A percentile compares a stretch with the other conserved stretches of the same genome.
Evolutionary conservation across 2,329 filamentous ascomycete genomes (phyloP).

Genomic region (Talaromyces albobiverticillius): DNA sequence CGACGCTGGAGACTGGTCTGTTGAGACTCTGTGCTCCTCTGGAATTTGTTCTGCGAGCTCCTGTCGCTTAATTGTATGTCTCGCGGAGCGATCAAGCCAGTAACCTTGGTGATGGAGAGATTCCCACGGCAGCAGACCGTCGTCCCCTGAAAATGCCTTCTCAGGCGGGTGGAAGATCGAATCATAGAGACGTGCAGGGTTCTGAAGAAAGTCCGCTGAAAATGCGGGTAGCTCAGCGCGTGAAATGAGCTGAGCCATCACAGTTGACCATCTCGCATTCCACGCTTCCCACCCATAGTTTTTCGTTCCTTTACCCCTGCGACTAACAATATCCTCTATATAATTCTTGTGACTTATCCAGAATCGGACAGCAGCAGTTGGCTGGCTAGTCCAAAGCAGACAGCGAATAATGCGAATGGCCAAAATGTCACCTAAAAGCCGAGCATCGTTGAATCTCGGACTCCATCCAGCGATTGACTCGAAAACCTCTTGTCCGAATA

Average conservation of each 20-base stretch:
- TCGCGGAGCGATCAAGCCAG: slow-evolving; percentile 56
- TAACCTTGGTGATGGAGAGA: slow-evolving; percentile 62
- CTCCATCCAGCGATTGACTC: slow-evolving; percentile 89
- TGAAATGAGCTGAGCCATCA: slow-evolving; percentile 60
- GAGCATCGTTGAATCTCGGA: slow-evolving; percentile 86
- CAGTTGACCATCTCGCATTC: slow-evolving; percentile 70
- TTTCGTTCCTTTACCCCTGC: slow-evolving; percentile 76
- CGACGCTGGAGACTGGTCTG: slow-evolving; percentile 55
- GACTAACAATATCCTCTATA: slow-evolving; percentile 73
- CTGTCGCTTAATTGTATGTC: slow-evolving; percentile 51
- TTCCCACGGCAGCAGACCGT: slow-evolving; percentile 57
- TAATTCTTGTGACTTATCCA: slow-evolving; percentile 77
- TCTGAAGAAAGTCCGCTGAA: slow-evolving; percentile 25
- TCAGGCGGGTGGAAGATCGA: slow-evolving; percentile 49
- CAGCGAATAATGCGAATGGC: slow-evolving; percentile 79
- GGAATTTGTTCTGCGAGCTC: slow-evolving; percentile 55
- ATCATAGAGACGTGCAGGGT: slow-evolving; percentile 25
- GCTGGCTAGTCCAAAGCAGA: slow-evolving; percentile 73
- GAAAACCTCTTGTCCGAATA: slow-evolving; percentile 79
- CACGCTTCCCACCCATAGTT: slow-evolving; percentile 95
- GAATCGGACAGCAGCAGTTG: slow-evolving; percentile 73
- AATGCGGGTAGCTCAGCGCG: slow-evolving; percentile 51
- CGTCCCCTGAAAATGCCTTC: slow-evolving; percentile 48
- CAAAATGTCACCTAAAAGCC: slow-evolving; percentile 78
- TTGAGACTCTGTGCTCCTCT: slow-evolving; percentile 56